These are phyloP conservation scores for Monosporascus sp. DNA, from an alignment of 2,329 filamentous ascomycete species.

Conservation along the genomic window DNA sequence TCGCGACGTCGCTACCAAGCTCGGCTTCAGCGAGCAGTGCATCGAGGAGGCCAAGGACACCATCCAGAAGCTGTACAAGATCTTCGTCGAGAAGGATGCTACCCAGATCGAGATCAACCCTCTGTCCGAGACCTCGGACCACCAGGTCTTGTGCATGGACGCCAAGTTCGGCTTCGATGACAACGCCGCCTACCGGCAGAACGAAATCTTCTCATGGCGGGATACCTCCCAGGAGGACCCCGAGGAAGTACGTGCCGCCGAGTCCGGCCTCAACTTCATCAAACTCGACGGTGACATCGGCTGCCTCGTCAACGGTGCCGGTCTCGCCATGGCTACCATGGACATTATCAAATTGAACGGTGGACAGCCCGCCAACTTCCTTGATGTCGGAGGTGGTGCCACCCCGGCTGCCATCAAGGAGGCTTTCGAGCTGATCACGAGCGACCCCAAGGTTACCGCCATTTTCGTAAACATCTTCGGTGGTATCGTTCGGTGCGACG, in stretches of 20 bases:
- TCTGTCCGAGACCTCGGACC: conserved; percentile 94
- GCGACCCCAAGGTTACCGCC: conserved; percentile 94
- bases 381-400: conserved; percentile 96
- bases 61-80: conserved; percentile 98
- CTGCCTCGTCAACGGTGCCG: conserved; percentile 97
- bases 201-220: conserved; percentile 91
- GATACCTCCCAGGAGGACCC: conserved; percentile 94
- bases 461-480: conserved; percentile 99
- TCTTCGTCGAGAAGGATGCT: conserved; percentile 97
- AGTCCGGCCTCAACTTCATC: conserved; percentile 98
- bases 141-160: conserved; percentile 98
- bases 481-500: conserved; percentile 96
- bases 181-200: conserved; percentile 97
- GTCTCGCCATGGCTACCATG: conserved; percentile 99
- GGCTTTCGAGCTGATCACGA: conserved; percentile 98
- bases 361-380: conserved; percentile 93
- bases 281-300: conserved; percentile 99
- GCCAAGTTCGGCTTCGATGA: conserved; percentile 98
- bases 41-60: conserved; percentile 91
- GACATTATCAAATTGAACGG: conserved; percentile 99
- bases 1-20: conserved; percentile 78
- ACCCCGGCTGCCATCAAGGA: conserved; percentile 95
- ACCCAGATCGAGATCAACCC: conserved; percentile 99
- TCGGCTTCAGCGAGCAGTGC: conserved; percentile 98
- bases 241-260: conserved; percentile 93